phyloP scores from a whole-genome alignment of 2,329 filamentous ascomycete genomes.

The Aspergillus felis region DNA sequence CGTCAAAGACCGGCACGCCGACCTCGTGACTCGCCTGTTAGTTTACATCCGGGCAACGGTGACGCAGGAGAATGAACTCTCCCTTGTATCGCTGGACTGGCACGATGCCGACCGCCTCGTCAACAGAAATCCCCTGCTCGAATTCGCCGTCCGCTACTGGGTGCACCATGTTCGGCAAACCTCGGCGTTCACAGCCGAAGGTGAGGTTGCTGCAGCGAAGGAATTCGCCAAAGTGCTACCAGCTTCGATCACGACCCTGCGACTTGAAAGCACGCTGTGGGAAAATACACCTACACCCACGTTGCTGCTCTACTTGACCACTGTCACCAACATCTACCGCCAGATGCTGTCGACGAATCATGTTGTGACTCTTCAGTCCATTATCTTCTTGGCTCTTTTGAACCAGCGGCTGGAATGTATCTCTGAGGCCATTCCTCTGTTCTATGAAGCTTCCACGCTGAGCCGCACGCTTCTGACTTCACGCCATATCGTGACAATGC shows the following conservation, averaged over 20 bases:
- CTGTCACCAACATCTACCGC: constrained; percentile 29
- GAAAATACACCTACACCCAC: constrained; percentile 31
- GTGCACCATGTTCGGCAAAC: constrained; percentile 45
- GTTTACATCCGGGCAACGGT: constrained; percentile 31
- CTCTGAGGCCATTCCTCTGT: constrained; percentile 32
- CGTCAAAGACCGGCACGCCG: constrained; percentile 33
- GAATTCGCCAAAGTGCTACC: constrained; percentile 49
- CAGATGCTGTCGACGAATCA: constrained; percentile 35
- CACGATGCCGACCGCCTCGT: constrained; percentile 25
- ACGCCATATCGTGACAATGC: constrained; percentile 43
- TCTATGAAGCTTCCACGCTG: constrained; percentile 42
- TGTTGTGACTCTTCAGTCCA: constrained; percentile 44
- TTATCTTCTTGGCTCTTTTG: constrained; percentile 32
- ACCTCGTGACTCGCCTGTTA: constrained; percentile 31
- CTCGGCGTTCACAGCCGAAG: constrained; percentile 34
- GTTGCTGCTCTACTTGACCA: constrained; percentile 25
- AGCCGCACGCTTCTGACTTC: constrained; percentile 35
- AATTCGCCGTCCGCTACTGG: constrained; percentile 49
- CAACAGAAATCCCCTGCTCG: constrained; percentile 40
- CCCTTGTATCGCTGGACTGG: constrained; percentile 24
- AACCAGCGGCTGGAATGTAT: constrained; percentile 32
- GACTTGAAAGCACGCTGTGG: constrained; percentile 50
- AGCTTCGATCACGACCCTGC: constrained; percentile 40
- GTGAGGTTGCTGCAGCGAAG: constrained; percentile 37
- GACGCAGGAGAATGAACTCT: constrained; percentile 29